phyloP scores from a whole-genome alignment of 2,329 filamentous ascomycete species.

The Colletotrichum trifolii region DNA sequence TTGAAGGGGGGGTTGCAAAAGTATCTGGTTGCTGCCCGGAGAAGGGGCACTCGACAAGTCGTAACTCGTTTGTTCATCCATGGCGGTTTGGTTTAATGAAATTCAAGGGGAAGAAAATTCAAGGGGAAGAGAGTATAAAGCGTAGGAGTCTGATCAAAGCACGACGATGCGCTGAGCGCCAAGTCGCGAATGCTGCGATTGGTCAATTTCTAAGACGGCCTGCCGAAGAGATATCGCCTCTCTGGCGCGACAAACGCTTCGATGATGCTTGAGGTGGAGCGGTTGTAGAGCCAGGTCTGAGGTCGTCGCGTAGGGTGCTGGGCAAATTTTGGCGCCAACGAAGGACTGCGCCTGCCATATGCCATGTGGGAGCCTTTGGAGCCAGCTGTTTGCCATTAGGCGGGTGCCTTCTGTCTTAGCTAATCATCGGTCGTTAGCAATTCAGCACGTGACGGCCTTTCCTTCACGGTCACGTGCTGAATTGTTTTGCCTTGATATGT shows the following conservation, averaged over 20 bases:
- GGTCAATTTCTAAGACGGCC: slow-evolving; percentile 27
- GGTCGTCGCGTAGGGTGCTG: slow-evolving; percentile 42
- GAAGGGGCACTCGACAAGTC: slow-evolving; percentile 69
- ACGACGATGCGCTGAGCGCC: too few species aligned
- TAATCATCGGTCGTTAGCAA: too few species aligned
- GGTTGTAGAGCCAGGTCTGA: slow-evolving; percentile 28
- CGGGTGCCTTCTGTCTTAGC: too few species aligned
- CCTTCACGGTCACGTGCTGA: too few species aligned
- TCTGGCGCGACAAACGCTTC: slow-evolving; percentile 23
- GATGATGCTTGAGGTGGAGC: slow-evolving; percentile 25
- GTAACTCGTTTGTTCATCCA: slow-evolving; percentile 70
- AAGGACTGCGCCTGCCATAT: too few species aligned
- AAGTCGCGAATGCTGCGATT: slow-evolving; percentile 16
- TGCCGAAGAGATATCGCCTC: slow-evolving; percentile 17
- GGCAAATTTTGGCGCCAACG: slow-evolving; percentile 53
- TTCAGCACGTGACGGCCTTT: too few species aligned
- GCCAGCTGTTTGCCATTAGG: too few species aligned
- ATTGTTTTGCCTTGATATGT: too few species aligned
- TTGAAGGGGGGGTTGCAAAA: slow-evolving; percentile 65
- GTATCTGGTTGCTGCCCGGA: slow-evolving; percentile 65
- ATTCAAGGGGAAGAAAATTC: slow-evolving; percentile 36
- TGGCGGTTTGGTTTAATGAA: slow-evolving; percentile 48
- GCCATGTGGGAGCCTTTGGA: too few species aligned
- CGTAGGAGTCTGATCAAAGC: too few species aligned
- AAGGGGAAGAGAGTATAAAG: slow-evolving; percentile 10